Evolutionary conservation across 257 asterid species (phyloP), one percentile per base, ranked within the genome.

Genomic region (Forsythia viridissima): DNA sequence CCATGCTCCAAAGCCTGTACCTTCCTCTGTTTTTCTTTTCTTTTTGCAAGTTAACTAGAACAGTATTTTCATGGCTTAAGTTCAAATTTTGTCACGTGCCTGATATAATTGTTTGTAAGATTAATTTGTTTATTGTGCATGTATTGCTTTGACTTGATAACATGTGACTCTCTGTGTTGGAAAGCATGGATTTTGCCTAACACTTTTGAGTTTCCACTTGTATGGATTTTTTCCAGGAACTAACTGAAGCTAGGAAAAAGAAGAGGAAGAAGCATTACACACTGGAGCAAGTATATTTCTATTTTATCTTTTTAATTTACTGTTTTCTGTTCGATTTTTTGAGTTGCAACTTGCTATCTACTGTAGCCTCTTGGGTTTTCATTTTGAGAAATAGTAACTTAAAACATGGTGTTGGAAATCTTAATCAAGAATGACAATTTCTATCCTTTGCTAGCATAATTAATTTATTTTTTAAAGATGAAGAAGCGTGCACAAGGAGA

Each of bases 191-290:
- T n/a, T 77, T n/a, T 46, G 15, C n/a, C 66, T 67, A 57, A 69
- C 75, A 55, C 5, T 85, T 24, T 44, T 55, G 44, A 72, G 55
- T 30, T 9, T 43, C 8, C 11, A 38, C 44, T 77, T 72, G 74
- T 71, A 37, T 38, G 55, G 4, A 15, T 20, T 83, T 82, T 46
- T 78, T 81, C 71, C 83, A 95, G 98, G 97, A 92, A 65, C 79
- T 90, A 21, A 76, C 97, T 76, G 97, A 95, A 84, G 97, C 94
- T 73, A 92, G 99, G 80, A 93, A 91, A 77, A 93, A 82, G 90
- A 90, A 85, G 87, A 92, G 98, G 86, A 95, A 91, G 94, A 93
- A 90, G 85, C 97, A 95, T 91, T 95, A 87, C 84, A 74, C 94
- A 41, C 84, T 95, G 77, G 95, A 93, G 84, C 97, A 92, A 83